phyloP scores from a whole-genome alignment of 2,329 filamentous ascomycete species.

The Curvularia sp. region DNA sequence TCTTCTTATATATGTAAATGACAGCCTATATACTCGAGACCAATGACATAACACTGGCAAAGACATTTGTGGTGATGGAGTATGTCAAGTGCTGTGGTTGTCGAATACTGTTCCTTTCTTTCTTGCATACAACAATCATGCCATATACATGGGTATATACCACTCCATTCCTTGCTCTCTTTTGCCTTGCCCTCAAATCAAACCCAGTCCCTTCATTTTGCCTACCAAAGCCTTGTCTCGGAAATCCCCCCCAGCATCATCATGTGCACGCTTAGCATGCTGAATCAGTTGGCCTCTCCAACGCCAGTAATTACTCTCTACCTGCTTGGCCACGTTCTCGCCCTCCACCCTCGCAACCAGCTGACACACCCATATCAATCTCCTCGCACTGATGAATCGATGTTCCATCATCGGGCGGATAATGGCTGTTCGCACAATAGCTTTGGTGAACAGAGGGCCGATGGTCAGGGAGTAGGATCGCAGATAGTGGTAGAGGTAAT shows the following conservation, averaged over 20 bases:
- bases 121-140: neutral
- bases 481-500: conserved; percentile 41
- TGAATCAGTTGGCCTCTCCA: conserved; percentile 43
- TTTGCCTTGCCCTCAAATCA: conserved; percentile 25
- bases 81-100: neutral
- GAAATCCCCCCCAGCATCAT: conserved; percentile 27
- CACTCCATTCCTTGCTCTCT: neutral
- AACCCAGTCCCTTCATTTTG: conserved; percentile 40
- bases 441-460: conserved; percentile 40
- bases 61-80: neutral
- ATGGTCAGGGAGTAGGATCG: conserved; percentile 30
- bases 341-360: conserved; percentile 43
- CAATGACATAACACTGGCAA: neutral
- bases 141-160: neutral
- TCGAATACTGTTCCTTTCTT: neutral
- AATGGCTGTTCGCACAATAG: conserved; percentile 36
- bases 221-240: conserved; percentile 35
- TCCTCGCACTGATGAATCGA: conserved; percentile 39
- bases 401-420: conserved; percentile 38
- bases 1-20: neutral
- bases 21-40: neutral
- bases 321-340: conserved; percentile 32
- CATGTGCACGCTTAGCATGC: conserved; percentile 29
- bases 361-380: conserved; percentile 41
- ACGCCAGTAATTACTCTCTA: conserved; percentile 38